A percentile compares a stretch with the other conserved stretches of the same genome.
Conservation (phyloP, 2,329 filamentous ascomycete species). For the Didymella pomorum region DNA sequence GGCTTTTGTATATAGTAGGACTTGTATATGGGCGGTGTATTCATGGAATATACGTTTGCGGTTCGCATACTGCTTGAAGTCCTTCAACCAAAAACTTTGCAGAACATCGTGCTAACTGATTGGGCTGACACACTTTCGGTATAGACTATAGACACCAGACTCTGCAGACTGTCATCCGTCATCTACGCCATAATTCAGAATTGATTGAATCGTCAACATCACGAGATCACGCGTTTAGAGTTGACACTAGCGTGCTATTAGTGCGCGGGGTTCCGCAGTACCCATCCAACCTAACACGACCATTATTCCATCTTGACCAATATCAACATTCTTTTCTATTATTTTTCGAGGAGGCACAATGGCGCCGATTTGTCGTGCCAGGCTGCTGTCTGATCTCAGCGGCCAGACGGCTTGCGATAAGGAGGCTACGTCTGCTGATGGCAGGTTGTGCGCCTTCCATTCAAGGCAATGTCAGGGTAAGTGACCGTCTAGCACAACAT, state of each 20-base stretch:
- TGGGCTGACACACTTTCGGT: too few relatives aligned
- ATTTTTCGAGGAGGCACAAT: constrained; percentile 8
- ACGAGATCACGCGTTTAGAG: constrained; percentile 20
- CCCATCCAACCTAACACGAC: neutral
- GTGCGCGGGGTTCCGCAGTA: constrained; percentile 12
- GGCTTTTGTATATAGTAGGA: neutral
- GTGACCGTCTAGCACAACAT: neutral
- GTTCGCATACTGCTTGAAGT: too few relatives aligned
- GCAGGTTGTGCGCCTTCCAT: constrained; percentile 36
- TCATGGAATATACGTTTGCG: neutral
- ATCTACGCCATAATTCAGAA: too few relatives aligned
- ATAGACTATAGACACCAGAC: too few relatives aligned
- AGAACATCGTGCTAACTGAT: too few relatives aligned
- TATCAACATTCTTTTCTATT: neutral
- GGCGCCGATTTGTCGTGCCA: constrained; percentile 29
- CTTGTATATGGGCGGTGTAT: neutral
- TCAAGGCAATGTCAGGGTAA: constrained; percentile 38
- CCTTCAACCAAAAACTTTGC: too few relatives aligned
- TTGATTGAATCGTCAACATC: neutral
- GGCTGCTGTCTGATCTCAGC: constrained; percentile 34
- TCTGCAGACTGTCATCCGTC: too few relatives aligned
- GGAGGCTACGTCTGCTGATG: constrained; percentile 33
- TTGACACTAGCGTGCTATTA: constrained; percentile 7
- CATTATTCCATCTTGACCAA: neutral
- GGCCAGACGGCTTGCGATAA: constrained; percentile 34